Conservation (phyloP, 805 yeast genomes). For the Sungouiozyma intestinalis region DNA sequence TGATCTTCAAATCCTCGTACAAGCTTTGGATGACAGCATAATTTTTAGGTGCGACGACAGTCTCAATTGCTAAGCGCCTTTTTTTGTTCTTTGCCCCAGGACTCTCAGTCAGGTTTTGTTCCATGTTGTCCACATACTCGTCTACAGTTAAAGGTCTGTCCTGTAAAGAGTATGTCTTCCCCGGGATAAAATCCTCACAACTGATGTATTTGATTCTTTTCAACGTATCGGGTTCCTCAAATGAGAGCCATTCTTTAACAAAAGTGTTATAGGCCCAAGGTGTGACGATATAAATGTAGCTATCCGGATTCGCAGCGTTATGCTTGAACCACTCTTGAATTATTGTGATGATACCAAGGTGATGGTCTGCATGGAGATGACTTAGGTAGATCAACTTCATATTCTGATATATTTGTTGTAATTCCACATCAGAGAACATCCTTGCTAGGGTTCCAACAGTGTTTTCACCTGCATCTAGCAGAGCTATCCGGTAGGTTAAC, state of each 20-base stretch:
- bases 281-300: constrained; percentile 46
- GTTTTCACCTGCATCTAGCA: constrained; percentile 94
- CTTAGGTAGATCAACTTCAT: constrained; percentile 59
- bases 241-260: constrained; percentile 52
- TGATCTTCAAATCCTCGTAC: constrained; percentile 35
- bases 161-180: constrained; percentile 26
- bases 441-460: constrained; percentile 67
- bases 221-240: constrained; percentile 36
- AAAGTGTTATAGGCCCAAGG: constrained; percentile 71
- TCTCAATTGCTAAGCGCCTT: constrained; percentile 20
- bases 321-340: constrained; percentile 54
- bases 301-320: constrained; percentile 30
- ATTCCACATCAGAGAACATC: constrained; percentile 40
- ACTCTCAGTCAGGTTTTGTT: not conserved
- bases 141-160: constrained; percentile 23
- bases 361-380: constrained; percentile 97
- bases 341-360: constrained; percentile 68
- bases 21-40: constrained; percentile 26
- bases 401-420: constrained; percentile 42
- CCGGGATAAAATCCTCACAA: constrained; percentile 46
- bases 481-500: constrained; percentile 33
- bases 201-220: constrained; percentile 42
- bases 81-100: constrained; percentile 6
- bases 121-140: constrained; percentile 8
- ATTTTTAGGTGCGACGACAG: constrained; percentile 20